phyloP scores from a whole-genome alignment of 805 yeast species.

The Blastobotrys muscicola region DNA sequence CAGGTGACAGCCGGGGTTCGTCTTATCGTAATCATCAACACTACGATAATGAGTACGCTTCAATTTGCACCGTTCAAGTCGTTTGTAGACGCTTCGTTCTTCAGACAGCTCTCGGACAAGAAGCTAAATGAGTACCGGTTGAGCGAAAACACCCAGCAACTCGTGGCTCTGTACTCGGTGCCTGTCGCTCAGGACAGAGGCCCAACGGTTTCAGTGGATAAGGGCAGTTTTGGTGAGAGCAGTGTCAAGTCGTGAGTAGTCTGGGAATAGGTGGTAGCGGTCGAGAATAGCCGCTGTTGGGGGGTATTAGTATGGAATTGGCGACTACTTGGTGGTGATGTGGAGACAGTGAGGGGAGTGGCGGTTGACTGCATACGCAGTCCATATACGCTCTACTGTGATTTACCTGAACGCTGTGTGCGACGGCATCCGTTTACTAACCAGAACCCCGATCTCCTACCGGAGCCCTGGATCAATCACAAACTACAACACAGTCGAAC shows the following conservation, averaged over 20 bases:
- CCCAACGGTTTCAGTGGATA: constrained; percentile 25
- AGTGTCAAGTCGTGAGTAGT: too few species aligned
- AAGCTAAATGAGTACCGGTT: constrained; percentile 70
- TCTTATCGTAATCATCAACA: neutral
- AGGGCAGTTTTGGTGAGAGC: constrained; percentile 12
- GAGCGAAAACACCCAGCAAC: constrained; percentile 36
- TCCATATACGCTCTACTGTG: too few species aligned
- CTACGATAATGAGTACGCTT: constrained; percentile 9
- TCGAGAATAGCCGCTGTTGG: too few species aligned
- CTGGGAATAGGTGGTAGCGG: neutral
- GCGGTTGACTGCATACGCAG: too few species aligned
- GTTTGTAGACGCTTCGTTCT: constrained; percentile 80
- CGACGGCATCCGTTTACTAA: too few species aligned
- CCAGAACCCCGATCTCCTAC: constrained; percentile 12
- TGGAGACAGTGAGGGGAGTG: too few species aligned
- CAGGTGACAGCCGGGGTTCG: neutral
- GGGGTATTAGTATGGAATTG: too few species aligned
- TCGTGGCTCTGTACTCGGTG: constrained; percentile 33
- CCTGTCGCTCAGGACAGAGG: constrained; percentile 26
- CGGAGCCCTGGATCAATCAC: constrained; percentile 35
- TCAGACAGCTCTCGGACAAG: constrained; percentile 58
- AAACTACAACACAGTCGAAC: constrained; percentile 79
- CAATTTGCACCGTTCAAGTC: constrained; percentile 50
- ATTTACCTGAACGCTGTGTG: too few species aligned
- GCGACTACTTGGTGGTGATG: too few species aligned